Evolutionary conservation across 441 rosid genomes (phyloP), one percentile per base, ranked within the genome.

Genomic region (Raphanus hybrid): DNA sequence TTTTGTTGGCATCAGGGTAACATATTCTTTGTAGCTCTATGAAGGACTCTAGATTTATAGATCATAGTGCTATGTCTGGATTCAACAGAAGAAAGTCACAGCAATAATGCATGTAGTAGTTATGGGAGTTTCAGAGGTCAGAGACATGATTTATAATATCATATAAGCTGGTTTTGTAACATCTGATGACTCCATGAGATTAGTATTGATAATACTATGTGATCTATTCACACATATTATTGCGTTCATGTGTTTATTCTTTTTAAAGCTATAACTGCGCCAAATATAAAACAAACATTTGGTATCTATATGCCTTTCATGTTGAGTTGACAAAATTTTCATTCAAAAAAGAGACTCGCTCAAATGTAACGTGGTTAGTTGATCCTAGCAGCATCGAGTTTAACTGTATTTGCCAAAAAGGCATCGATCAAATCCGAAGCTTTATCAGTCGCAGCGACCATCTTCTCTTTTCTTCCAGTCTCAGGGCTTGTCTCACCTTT

Each of bases 351-450:
- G 54, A 15, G 23, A 54, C 58, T 15, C 18, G 8, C 55, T 54
- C 26, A 14, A 50, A 14, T 45, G 54, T 12, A 50, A 6, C 14
- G 16, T 50, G 57, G 57, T 50, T 54, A 54, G 23, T 54, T 54
- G 16, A 54, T 54, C 23, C 23, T 10, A 54, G 23, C 23, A 54
- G 58, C 58, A 15, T 54, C 23, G 23, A 54, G 23, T 54, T 54
- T 16, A 6, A 20, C 61, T 34, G 69, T 70, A 74, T 65, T 64
- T 72, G 82, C 64, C 48, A 79, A 79, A 74, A 79, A 79, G 2
- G 79, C 69, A 74, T 79, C 82, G 18, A 79, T 74, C 72, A 79
- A 74, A 29, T 79, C 82, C 39, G 72, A 69, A 55, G 82, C 37
- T 57, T 50, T 57, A 8, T 57, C 34, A 79, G 78, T 32, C 55